Evolutionary conservation across 306 rosid species (phyloP).

Genomic region (Amphicarpaea edgeworthii): DNA sequence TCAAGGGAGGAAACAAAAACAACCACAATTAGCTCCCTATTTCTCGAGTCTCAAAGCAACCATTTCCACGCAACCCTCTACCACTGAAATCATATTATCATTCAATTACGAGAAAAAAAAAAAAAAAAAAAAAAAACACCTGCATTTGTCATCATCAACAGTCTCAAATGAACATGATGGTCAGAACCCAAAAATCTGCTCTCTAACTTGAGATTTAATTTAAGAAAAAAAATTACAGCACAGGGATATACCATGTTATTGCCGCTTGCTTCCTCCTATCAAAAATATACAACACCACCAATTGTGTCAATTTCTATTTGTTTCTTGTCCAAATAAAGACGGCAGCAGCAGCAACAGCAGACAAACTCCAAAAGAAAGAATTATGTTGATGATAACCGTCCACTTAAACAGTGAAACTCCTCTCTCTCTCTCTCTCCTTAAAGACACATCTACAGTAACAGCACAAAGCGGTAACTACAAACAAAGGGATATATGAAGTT

Average conservation of each 20-base stretch:
- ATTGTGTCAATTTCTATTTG: constrained; percentile 61
- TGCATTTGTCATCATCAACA: constrained; percentile 49
- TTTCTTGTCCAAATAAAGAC: constrained; percentile 73
- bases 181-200: constrained; percentile 53
- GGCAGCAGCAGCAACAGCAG: constrained; percentile 57
- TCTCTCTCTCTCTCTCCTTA: constrained; percentile 63
- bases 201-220: constrained; percentile 54
- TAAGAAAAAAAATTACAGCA: constrained; percentile 58
- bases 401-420: constrained; percentile 64
- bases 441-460: constrained; percentile 77
- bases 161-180: constrained; percentile 44
- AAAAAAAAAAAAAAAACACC: constrained; percentile 42
- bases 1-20: background rate
- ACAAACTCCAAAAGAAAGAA: constrained; percentile 80
- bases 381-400: constrained; percentile 72
- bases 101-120: constrained; percentile 5
- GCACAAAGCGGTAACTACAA: constrained; percentile 73
- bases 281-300: constrained; percentile 82
- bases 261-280: constrained; percentile 69
- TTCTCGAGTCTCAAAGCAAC: background rate
- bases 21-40: background rate
- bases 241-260: constrained; percentile 69
- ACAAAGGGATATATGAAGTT: constrained; percentile 59
- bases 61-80: constrained; percentile 30
- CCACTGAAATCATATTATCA: constrained; percentile 20